Evolutionary conservation across 257 asterid genomes (phyloP).

Genomic region (Nemophila menziesii): DNA sequence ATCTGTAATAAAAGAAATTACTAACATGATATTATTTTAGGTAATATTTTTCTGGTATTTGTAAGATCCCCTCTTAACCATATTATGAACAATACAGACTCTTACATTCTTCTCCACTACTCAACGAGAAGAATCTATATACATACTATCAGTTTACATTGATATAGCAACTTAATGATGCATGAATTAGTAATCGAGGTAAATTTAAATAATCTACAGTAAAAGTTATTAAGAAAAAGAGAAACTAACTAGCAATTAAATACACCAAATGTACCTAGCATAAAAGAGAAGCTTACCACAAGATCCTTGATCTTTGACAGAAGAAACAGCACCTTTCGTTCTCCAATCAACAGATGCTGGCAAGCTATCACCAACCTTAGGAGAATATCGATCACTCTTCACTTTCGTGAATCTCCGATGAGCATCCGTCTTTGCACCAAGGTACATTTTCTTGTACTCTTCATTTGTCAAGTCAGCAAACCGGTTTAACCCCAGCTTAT

Average conservation of each 20-base stretch:
- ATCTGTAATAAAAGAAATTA: too few relatives aligned
- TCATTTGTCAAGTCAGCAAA: conserved; percentile 67
- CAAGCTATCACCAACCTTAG: conserved; percentile 35
- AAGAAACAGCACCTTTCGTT: conserved; percentile 49
- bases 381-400: conserved; percentile 32
- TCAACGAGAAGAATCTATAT: too few relatives aligned
- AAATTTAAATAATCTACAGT: too few relatives aligned
- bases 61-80: too few relatives aligned
- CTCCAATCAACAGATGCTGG: conserved; percentile 90
- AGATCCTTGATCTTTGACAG: conserved; percentile 66
- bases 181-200: too few relatives aligned
- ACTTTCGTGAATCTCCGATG: conserved; percentile 18
- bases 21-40: too few relatives aligned
- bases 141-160: too few relatives aligned
- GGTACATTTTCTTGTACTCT: conserved; percentile 45
- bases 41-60: too few relatives aligned
- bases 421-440: conserved; percentile 34
- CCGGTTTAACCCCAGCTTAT: conserved; percentile 52
- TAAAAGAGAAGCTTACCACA: conserved; percentile 39
- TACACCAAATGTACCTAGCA: too few relatives aligned
- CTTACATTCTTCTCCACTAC: too few relatives aligned
- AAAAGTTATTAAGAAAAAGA: neutral
- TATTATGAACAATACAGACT: too few relatives aligned
- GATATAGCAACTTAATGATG: too few relatives aligned
- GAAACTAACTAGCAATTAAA: neutral